phyloP scores from a whole-genome alignment of 2,329 filamentous ascomycete genomes.

The Arthroderma sp. region DNA sequence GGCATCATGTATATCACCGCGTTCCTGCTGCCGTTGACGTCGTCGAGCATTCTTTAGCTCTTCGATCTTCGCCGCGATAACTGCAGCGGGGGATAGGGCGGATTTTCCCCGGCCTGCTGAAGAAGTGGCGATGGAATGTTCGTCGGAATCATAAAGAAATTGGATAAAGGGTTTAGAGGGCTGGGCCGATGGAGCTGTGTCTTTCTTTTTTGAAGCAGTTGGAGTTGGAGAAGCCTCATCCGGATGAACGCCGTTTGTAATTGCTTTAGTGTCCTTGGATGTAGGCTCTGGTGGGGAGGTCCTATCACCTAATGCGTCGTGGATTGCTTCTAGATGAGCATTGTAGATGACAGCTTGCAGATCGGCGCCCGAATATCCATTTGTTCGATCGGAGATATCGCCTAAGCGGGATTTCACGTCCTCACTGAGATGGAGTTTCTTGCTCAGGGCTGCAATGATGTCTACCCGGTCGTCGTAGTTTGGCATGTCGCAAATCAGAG shows the following conservation, averaged over 20 bases:
- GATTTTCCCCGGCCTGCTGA: slow-evolving; percentile 17
- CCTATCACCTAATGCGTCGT: slow-evolving; percentile 64
- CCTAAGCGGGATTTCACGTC: slow-evolving; percentile 50
- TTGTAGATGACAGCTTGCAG: slow-evolving; percentile 92
- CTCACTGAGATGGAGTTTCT: slow-evolving; percentile 60
- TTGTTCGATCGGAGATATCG: slow-evolving; percentile 67
- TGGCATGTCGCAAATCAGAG: slow-evolving; percentile 80
- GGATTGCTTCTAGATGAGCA: slow-evolving; percentile 90
- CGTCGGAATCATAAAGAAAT: slow-evolving; percentile 59
- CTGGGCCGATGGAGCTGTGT: slow-evolving; percentile 16
- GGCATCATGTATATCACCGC: slow-evolving; percentile 13
- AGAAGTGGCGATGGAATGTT: slow-evolving; percentile 38
- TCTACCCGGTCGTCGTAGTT: slow-evolving; percentile 67
- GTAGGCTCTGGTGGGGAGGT: slow-evolving; percentile 28
- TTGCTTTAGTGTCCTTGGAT: slow-evolving; percentile 20
- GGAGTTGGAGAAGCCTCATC: neutral
- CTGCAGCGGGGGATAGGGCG: slow-evolving; percentile 59
- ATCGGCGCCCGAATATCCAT: slow-evolving; percentile 88
- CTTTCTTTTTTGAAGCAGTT: slow-evolving; percentile 8
- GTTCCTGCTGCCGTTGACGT: slow-evolving; percentile 43
- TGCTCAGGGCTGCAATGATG: slow-evolving; percentile 72
- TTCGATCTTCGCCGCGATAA: slow-evolving; percentile 69
- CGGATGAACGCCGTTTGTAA: slow-evolving; percentile 13
- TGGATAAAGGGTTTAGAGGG: slow-evolving; percentile 49
- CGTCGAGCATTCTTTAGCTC: slow-evolving; percentile 61